Evolutionary conservation across 1,284 basidiomycete species (phyloP).

Genomic region (Coniferiporia weirii): DNA sequence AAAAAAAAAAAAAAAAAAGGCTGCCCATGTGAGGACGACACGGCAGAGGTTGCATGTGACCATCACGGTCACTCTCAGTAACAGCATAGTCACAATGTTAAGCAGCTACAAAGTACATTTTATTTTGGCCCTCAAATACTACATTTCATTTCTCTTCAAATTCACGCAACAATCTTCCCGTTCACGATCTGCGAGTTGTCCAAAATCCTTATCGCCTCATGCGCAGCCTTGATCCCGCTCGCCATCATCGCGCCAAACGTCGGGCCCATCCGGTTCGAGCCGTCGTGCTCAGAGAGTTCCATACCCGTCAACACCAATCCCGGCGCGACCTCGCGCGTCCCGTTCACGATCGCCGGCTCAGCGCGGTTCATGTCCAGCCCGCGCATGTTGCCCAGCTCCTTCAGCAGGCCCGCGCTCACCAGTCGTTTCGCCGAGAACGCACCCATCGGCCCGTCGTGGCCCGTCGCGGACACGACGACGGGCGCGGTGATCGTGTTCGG

Average conservation of each 20-base stretch:
- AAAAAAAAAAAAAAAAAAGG: too few species aligned
- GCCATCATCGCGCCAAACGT: conserved; percentile 83
- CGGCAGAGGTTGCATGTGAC: too few species aligned
- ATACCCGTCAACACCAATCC: conserved; percentile 78
- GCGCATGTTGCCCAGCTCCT: conserved; percentile 79
- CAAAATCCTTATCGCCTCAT: conserved; percentile 63
- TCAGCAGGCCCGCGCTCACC: conserved; percentile 69
- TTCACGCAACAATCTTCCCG: conserved; percentile 58
- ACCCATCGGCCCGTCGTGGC: conserved; percentile 82
- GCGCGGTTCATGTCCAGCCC: conserved; percentile 76
- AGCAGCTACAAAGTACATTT: too few species aligned
- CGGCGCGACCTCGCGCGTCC: conserved; percentile 75
- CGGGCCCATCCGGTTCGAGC: conserved; percentile 76
- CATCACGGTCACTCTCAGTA: too few species aligned
- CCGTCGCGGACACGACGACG: conserved; percentile 64
- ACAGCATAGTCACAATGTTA: too few species aligned
- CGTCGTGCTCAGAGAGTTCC: conserved; percentile 83
- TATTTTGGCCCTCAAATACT: too few species aligned
- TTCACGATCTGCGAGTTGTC: conserved; percentile 55
- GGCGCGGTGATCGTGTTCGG: conserved; percentile 81
- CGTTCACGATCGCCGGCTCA: conserved; percentile 72
- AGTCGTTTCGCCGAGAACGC: conserved; percentile 83
- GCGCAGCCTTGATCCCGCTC: conserved; percentile 73
- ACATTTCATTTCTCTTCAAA: too few species aligned
- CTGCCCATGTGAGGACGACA: too few species aligned